Base-by-base conservation (phyloP, 768 basidiomycete genomes). In the Termitomyces bulborhizus region DNA sequence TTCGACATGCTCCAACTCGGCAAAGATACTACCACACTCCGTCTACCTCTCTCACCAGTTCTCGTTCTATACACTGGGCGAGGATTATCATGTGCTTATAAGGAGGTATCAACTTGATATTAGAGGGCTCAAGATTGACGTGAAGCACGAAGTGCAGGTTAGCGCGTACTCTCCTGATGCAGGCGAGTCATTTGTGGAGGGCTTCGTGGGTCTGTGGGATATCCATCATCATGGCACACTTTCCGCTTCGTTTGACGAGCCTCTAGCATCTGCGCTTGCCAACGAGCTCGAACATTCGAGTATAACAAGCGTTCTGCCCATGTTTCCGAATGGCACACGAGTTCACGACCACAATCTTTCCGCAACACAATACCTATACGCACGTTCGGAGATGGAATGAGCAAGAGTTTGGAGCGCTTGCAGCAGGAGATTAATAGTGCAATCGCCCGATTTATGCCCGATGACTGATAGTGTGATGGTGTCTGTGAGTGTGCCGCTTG, bases 41-140 rank as follows among this genome's bases (percentile, higher is more conserved):
- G 77, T 97, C 31, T 96, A 96, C 68, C 83, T 91, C 16, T 82
- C 85, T 0, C 89, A 92, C 60, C 91, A 95, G 57, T 91, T 96
- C 66, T 76, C 84, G 11, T 96, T 96, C 74, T 78, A 82, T 61
- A 78, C 83, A 1, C 77, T 93, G 0, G 82, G 83, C 12, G 83
- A 86, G 58, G 85, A 93, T 61, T 90, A 92, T 64, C 85, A 91
- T 54, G 86, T 88, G 0, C 80, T 89, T n/a, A 80, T 86, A 37
- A 82, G 83, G 34, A 76, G 78, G 3, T 81, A 80, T 57, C 80
- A 82, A 52, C 75, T 88, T 45, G 82, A 84, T 54, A 73, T 85
- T 34, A 67, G 73, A 1, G 82, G 79, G 1, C 47, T 63, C 37
- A 83, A 80, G 76, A 79, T 93, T 52, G 81, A 85, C 13, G 90